Base-by-base conservation (phyloP, 1,284 basidiomycete species). In the Malassezia pachydermatis region DNA sequence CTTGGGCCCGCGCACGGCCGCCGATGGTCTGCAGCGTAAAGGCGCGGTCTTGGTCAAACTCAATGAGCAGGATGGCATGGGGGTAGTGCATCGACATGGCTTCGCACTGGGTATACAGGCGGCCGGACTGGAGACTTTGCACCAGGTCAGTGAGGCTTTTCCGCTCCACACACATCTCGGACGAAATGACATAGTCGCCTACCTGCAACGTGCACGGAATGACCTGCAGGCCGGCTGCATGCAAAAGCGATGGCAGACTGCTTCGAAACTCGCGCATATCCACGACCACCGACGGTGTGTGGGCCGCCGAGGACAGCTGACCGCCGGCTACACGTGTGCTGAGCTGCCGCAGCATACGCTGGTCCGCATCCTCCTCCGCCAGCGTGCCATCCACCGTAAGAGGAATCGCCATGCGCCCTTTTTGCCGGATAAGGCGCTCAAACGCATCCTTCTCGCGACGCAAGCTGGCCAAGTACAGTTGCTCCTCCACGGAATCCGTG, bases 191-290 rank as follows among this genome's bases (percentile, higher is more conserved):
- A 66, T 99, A 99, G 73, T 98, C 92, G 4, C 92, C 92, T 4
- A 98, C 86, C 0, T 85, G 87, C 44, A 98, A 76, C 0, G 90
- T 96, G 1, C 85, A 84, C 0, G 92, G 92, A 9, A 90, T 77
- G 30, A 98, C 82, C 19, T 84, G 75, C 45, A 95, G 76, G 30
- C 81, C 80, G 0, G 86, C 80, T 0, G 84, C 86, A 67, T 98
- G 88, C 11, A 98, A 75, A 6, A 96, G 74, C 0, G 87, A 90
- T 0, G 92, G 92, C 17, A 99, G 75, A 0, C 87, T 83, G 0
- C 90, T 95, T 19, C 90, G 79, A 72, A 98, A 95, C 71, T 99
- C 92, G 61, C 92, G 81, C 79, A 95, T 85, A 72, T 96, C 94
- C 11, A 96, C 89, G 46, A 98, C 82, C 49, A 98, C 87, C 67